Evolutionary conservation across 495 filamentous ascomycete species (phyloP), one percentile per base, ranked within the genome.

Genomic region (Xylaria flabelliformis): DNA sequence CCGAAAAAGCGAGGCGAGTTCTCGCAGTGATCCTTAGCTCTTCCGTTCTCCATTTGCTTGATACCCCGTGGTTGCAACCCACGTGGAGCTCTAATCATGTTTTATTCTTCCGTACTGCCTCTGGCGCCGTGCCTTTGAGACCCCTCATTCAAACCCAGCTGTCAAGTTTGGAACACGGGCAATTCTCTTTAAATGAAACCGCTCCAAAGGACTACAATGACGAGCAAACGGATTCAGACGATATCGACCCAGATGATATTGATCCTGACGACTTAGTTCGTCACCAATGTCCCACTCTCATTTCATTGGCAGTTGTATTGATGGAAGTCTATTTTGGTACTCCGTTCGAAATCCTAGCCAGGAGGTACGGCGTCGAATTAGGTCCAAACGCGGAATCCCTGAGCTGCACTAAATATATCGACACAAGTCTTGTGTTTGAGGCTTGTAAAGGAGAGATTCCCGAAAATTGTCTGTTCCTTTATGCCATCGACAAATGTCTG

Each of bases 241-340:
- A 19, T 13, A 3, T 32, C 29, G 55, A 32, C 15, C 59, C 36
- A 0, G 59, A 63, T 5, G 34, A 63, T 17, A 41, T 56, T 3
- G 46, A 53, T 46, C 46, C 50, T 17, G 48, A 68, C 36, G 65
- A 56, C 39, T 21, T 55, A 12, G 29, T 68, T 36, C 21, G 36
- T 10, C 65, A 53, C 15, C 65, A 68, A 56, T 67, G 64, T 48
- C 65, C 65, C 2, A 24, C n/a, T 9, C 65, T 68, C n/a, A 46
- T 58, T 44, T 55, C 65, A 55, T 58, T 68, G 21, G 65, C 65
- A 12, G 34, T 39, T 17, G 34, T 68, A 26, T 42, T 68, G 53
- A 56, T 68, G 48, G 65, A 68, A 42, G 32, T 68, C 4, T 56
- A 68, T 56, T 68, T 68, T 5, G 46, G 12, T 5, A 68, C 15